phyloP scores from a whole-genome alignment of 257 asterid species.

The Eucommia ulmoides region DNA sequence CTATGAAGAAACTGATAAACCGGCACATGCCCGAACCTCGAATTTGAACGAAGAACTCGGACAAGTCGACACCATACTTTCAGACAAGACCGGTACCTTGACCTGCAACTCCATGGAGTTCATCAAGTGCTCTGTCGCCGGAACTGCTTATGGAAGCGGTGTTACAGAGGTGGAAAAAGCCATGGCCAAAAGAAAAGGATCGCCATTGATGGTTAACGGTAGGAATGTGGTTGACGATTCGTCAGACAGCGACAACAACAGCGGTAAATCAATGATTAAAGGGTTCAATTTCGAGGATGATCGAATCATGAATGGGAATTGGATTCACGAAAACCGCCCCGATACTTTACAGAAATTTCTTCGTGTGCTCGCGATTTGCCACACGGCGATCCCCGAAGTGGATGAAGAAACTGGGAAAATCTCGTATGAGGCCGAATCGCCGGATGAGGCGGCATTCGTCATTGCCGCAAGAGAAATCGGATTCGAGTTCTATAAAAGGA shows the following conservation, averaged over 20 bases:
- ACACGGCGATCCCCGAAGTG: slow-evolving; percentile 84
- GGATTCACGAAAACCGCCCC: slow-evolving; percentile 47
- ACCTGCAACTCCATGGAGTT: slow-evolving; percentile 96
- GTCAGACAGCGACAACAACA: slow-evolving; percentile 11
- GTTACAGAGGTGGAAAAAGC: slow-evolving; percentile 81
- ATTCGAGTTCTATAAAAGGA: slow-evolving; percentile 67
- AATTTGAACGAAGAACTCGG: slow-evolving; percentile 88
- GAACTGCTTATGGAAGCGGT: slow-evolving; percentile 72
- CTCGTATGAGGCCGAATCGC: slow-evolving; percentile 89
- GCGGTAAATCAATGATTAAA: slow-evolving; percentile 35
- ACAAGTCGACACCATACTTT: slow-evolving; percentile 79
- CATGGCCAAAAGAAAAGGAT: slow-evolving; percentile 68
- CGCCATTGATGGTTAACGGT: slow-evolving; percentile 39
- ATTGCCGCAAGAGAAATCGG: slow-evolving; percentile 91
- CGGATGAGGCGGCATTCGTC: slow-evolving; percentile 95
- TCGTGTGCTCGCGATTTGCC: slow-evolving; percentile 73
- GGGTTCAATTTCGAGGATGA: slow-evolving; percentile 82
- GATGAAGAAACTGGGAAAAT: slow-evolving; percentile 53
- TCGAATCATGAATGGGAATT: slow-evolving; percentile 50
- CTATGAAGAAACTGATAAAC: slow-evolving; percentile 77
- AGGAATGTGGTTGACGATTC: slow-evolving; percentile 15
- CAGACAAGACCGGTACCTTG: slow-evolving; percentile 89
- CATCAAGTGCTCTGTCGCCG: slow-evolving; percentile 83
- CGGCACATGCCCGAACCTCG: slow-evolving; percentile 87
- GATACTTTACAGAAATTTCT: slow-evolving; percentile 62